These are phyloP conservation scores for Tetracentron sinense DNA, from an alignment of 164 flowering plant genomes.

Conservation along the genomic window DNA sequence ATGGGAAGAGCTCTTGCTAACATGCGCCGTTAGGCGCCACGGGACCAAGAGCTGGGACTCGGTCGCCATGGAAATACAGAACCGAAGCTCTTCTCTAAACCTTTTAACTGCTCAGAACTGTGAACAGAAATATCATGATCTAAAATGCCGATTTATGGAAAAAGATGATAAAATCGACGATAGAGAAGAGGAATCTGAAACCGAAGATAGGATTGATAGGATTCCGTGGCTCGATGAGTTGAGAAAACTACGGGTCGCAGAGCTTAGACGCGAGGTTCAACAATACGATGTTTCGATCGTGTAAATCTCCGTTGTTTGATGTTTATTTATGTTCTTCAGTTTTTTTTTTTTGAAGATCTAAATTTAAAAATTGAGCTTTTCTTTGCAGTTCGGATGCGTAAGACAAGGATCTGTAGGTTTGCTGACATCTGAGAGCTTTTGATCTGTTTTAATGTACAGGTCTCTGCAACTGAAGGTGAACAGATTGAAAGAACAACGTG, in stretches of 20 bases:
- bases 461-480: constrained; percentile 75
- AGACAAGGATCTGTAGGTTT: not conserved
- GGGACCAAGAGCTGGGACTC: constrained; percentile 57
- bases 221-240: constrained; percentile 54
- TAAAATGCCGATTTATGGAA: constrained; percentile 8
- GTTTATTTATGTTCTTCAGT: constrained; percentile 1
- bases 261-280: constrained; percentile 46
- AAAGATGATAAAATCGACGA: not conserved
- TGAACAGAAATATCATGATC: constrained; percentile 37
- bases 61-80: constrained; percentile 44
- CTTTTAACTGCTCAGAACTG: constrained; percentile 29
- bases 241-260: constrained; percentile 49
- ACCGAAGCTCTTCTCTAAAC: constrained; percentile 27
- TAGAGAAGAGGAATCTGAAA: constrained; percentile 4
- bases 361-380: not conserved
- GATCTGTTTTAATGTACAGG: constrained; percentile 35
- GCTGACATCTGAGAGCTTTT: constrained; percentile 14
- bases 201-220: not conserved
- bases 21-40: constrained; percentile 62
- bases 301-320: constrained; percentile 25
- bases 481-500: constrained; percentile 64
- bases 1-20: constrained; percentile 62
- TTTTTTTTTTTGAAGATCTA: constrained; percentile 9
- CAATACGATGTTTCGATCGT: constrained; percentile 50
- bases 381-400: not conserved